Percentiles rank a stretch among this genome's conserved stretches.
phyloP scores from a whole-genome alignment of 768 basidiomycete genomes.

The Calocera viscosa region DNA sequence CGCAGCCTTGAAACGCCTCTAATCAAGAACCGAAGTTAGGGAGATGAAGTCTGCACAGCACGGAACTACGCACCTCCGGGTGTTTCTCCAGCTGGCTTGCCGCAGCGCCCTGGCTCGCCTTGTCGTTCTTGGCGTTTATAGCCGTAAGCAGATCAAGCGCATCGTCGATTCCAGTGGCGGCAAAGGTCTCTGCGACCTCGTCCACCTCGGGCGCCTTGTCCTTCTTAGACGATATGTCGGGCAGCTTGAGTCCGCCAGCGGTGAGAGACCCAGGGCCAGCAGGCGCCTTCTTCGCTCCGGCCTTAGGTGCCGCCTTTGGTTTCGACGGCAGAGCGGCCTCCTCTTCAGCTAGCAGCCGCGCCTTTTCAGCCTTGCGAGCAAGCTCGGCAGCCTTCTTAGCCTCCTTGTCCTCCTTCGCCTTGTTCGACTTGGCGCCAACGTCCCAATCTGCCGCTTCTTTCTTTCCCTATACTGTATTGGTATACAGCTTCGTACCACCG shows the following conservation, averaged over 20 bases:
- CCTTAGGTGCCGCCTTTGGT: slow-evolving; percentile 52
- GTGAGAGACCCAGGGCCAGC: slow-evolving; percentile 79
- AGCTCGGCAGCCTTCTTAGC: slow-evolving; percentile 69
- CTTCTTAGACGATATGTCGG: slow-evolving; percentile 10
- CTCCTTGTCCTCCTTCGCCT: slow-evolving; percentile 60
- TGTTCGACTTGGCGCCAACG: slow-evolving; percentile 53
- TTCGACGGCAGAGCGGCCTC: slow-evolving; percentile 51
- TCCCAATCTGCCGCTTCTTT: slow-evolving; percentile 59
- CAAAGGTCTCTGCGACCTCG: slow-evolving; percentile 49
- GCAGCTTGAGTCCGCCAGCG: slow-evolving; percentile 42
- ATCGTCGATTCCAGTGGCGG: slow-evolving; percentile 82
- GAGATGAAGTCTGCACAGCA: neutral
- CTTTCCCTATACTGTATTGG: slow-evolving; percentile 40
- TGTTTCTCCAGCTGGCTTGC: slow-evolving; percentile 80
- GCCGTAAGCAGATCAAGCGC: slow-evolving; percentile 79
- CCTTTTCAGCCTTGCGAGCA: slow-evolving; percentile 76
- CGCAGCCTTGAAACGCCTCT: slow-evolving; percentile 44
- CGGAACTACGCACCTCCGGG: slow-evolving; percentile 57
- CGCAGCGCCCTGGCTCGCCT: slow-evolving; percentile 76
- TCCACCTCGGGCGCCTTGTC: slow-evolving; percentile 18
- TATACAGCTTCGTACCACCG: neutral
- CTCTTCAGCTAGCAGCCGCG: slow-evolving; percentile 76
- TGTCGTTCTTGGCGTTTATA: slow-evolving; percentile 85
- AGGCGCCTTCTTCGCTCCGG: slow-evolving; percentile 46
- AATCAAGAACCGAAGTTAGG: neutral